phyloP scores from a whole-genome alignment of 1,139 yeast genomes.

The Blastobotrys proliferans region DNA sequence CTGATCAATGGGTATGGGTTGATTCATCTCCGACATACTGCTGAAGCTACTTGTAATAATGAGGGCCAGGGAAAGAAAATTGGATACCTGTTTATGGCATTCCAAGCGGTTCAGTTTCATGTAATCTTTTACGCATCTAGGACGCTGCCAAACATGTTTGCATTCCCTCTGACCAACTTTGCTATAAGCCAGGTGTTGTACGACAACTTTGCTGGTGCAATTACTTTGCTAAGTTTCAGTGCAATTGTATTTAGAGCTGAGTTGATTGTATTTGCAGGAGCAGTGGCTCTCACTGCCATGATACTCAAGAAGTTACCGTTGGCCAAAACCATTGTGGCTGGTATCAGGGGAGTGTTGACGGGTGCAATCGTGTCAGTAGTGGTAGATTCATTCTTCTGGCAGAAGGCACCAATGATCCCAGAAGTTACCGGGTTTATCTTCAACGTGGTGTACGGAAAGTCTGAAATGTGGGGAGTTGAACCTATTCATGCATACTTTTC shows the following conservation, averaged over 20 bases:
- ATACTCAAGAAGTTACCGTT: constrained; percentile 43
- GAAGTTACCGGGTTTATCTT: constrained; percentile 69
- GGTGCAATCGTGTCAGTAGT: constrained; percentile 50
- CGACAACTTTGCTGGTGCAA: constrained; percentile 49
- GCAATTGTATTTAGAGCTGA: constrained; percentile 74
- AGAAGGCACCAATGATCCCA: constrained; percentile 47
- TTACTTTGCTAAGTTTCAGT: constrained; percentile 56
- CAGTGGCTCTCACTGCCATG: constrained; percentile 38
- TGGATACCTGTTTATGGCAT: constrained; percentile 50
- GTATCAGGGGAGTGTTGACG: constrained; percentile 49
- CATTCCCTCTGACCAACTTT: constrained; percentile 64
- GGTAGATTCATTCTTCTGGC: constrained; percentile 81
- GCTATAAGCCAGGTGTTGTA: constrained; percentile 50
- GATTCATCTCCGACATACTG: constrained; percentile 26
- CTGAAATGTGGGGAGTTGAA: constrained; percentile 80
- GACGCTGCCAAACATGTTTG: constrained; percentile 82
- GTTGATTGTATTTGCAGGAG: constrained; percentile 55
- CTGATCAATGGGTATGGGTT: constrained; percentile 31
- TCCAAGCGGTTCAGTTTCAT: constrained; percentile 72
- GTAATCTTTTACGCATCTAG: constrained; percentile 71
- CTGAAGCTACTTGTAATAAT: constrained; percentile 9
- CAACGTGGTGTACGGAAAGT: constrained; percentile 69
- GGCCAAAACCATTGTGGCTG: constrained; percentile 37
- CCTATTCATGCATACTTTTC: constrained; percentile 67
- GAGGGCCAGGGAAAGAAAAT: constrained; percentile 17